Evolutionary conservation across 1,139 yeast species (phyloP), one percentile per base, ranked within the genome.

Genomic region (Groenewaldozyma sp.): DNA sequence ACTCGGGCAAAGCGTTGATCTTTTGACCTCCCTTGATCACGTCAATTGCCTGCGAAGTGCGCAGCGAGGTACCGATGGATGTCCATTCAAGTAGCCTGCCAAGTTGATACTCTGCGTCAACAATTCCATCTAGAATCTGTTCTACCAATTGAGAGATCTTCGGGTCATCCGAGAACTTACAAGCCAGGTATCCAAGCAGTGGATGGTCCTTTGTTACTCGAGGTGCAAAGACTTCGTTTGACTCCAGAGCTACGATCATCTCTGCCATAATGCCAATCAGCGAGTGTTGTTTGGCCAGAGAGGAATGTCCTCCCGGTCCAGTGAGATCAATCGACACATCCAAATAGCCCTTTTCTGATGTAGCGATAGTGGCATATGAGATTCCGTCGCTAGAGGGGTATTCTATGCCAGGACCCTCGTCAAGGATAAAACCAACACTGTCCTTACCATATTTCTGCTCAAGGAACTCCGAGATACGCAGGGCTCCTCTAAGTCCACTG

Each of bases 251-350:
- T 21, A 62, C 55, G 17, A 76, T 66, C 40, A 80, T 59, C 41
- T 73, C 72, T 2, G 80, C 68, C 46, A 77, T 63, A 32, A 81
- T 69, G 11, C 87, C 88, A 55, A 81, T 78, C 13, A 78, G 70
- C 1, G 86, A 79, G 53, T 78, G 84, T 45, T 70, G 74, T 3
- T 81, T 82, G 6, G 88, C 88, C n/a, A 73, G 60, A 1, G 82
- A 74, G 1, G 86, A 76, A 51, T 80, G 88, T 2, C 88, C 88
- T 38, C 88, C 88, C 6, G 75, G 74, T 1, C 81, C 74, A 14
- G 60, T 63, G 20, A 80, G 58, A 3, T 68, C 62, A 34, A 77
- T 63, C 9, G 56, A 51, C 9, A 72, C 54, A 50, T 78, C 79
- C 36, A 73, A 50, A 48, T 71, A 73, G 0, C 88, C 88, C 59